Conservation (phyloP, 2,329 filamentous ascomycete species). For the Hypoxylon sp. region DNA sequence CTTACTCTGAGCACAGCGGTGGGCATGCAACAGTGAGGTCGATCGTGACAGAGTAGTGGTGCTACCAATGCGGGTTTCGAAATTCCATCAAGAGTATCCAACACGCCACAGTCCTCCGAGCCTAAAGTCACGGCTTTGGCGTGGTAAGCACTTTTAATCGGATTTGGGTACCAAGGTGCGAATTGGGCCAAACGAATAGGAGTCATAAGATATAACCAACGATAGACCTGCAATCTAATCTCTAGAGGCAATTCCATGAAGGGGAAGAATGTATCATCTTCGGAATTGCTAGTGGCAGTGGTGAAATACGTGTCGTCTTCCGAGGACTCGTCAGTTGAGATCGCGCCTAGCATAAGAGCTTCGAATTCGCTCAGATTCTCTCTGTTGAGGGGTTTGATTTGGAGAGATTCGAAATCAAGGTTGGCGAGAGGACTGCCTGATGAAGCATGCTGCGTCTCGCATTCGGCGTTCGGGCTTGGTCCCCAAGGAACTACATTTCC, state of each 20-base stretch:
- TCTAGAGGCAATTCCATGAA: conserved; percentile 54
- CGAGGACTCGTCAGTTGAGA: conserved; percentile 20
- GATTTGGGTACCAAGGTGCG: conserved; percentile 52
- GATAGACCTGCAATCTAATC: conserved; percentile 58
- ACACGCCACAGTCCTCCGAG: not conserved
- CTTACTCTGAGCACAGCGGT: conserved; percentile 51
- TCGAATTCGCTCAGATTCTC: conserved; percentile 27
- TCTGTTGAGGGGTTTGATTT: conserved; percentile 11
- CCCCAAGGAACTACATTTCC: conserved; percentile 24
- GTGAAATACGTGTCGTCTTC: conserved; percentile 16
- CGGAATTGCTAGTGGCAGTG: conserved; percentile 12
- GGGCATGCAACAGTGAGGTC: conserved; percentile 53
- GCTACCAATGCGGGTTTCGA: conserved; percentile 1
- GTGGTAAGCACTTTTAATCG: conserved; percentile 46
- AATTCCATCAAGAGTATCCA: not conserved
- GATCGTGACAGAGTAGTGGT: conserved; percentile 45
- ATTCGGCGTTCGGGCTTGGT: not conserved
- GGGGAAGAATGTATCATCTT: conserved; percentile 27
- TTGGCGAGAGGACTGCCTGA: not conserved
- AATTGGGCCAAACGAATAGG: conserved; percentile 51
- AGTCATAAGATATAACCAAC: conserved; percentile 51
- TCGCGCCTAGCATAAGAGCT: conserved; percentile 24
- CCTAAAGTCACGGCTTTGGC: conserved; percentile 29
- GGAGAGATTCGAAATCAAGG: conserved; percentile 7
- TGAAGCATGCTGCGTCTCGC: conserved; percentile 2